These are phyloP conservation scores for Barnettozyma wickerhamii DNA, from an alignment of 805 yeast species.

Conservation along the genomic window DNA sequence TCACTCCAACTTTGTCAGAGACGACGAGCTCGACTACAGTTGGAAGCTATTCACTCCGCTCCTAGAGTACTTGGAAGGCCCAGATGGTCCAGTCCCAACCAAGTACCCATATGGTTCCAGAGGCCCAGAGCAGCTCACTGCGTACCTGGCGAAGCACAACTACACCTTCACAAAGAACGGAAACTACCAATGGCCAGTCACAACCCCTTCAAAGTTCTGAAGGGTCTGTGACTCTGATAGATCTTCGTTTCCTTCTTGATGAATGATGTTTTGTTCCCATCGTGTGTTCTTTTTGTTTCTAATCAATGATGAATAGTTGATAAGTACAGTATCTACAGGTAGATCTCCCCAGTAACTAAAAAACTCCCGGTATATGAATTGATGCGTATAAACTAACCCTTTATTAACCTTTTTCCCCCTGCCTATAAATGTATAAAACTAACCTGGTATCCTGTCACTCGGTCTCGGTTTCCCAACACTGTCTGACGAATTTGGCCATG, in stretches of 20 bases:
- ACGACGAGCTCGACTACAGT: constrained; percentile 90
- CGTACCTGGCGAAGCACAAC: constrained; percentile 65
- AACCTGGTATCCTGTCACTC: neutral
- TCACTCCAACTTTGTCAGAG: constrained; percentile 96
- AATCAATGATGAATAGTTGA: constrained; percentile 3
- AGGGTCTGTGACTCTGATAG: constrained; percentile 1
- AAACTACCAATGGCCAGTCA: constrained; percentile 88
- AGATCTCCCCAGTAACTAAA: too few species aligned
- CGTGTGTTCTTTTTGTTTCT: neutral
- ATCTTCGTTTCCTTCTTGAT: neutral
- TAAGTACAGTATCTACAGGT: too few species aligned
- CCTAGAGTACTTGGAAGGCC: constrained; percentile 71
- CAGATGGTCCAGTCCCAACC: constrained; percentile 60
- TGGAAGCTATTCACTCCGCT: constrained; percentile 95
- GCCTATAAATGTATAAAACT: neutral
- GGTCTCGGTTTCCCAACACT: constrained; percentile 28
- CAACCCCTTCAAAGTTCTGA: constrained; percentile 36
- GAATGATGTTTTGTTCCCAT: neutral
- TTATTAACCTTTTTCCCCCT: too few species aligned
- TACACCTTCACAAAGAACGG: constrained; percentile 61
- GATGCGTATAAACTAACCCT: too few species aligned
- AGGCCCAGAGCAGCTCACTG: constrained; percentile 68
- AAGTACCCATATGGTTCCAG: constrained; percentile 86
- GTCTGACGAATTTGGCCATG: constrained; percentile 80
- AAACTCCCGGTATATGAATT: too few species aligned